A percentile compares a stretch with the other conserved stretches of the same genome.
Conservation (phyloP, 768 basidiomycete genomes). For the Scleroderma bovista region DNA sequence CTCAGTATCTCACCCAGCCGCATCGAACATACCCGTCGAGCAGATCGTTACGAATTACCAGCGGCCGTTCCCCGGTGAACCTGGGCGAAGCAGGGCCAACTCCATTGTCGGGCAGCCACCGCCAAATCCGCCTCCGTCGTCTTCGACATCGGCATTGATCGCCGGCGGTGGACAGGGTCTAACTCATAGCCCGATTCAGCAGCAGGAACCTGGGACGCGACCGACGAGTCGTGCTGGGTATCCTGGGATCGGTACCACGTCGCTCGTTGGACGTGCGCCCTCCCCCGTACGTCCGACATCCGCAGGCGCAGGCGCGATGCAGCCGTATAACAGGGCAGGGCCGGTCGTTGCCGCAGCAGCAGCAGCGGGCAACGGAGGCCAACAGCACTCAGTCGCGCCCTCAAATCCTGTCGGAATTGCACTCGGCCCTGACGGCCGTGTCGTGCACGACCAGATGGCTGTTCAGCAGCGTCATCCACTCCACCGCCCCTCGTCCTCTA, state of each 20-base stretch:
- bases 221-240: conserved; percentile 63
- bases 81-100: conserved; percentile 45
- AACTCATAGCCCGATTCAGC: conserved; percentile 13
- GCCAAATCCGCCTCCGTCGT: conserved; percentile 6
- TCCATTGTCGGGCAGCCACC: conserved; percentile 36
- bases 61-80: conserved; percentile 85
- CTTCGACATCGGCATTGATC: not conserved
- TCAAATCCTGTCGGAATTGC: conserved; percentile 80
- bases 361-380: not conserved
- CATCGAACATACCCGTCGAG: conserved; percentile 55
- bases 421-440: conserved; percentile 74
- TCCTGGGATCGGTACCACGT: conserved; percentile 77
- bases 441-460: conserved; percentile 77
- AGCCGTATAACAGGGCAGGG: not conserved
- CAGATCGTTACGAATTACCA: conserved; percentile 74
- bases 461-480: conserved; percentile 29
- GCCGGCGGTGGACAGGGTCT: not conserved
- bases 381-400: conserved; percentile 52
- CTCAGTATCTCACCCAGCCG: conserved; percentile 24
- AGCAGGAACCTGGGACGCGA: conserved; percentile 40
- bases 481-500: conserved; percentile 11
- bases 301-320: not conserved
- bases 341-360: conserved; percentile 5
- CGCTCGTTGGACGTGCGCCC: conserved; percentile 29
- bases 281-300: not conserved